These are phyloP conservation scores for Melastoma candidum DNA, from an alignment of 441 rosid genomes.

Conservation along the genomic window DNA sequence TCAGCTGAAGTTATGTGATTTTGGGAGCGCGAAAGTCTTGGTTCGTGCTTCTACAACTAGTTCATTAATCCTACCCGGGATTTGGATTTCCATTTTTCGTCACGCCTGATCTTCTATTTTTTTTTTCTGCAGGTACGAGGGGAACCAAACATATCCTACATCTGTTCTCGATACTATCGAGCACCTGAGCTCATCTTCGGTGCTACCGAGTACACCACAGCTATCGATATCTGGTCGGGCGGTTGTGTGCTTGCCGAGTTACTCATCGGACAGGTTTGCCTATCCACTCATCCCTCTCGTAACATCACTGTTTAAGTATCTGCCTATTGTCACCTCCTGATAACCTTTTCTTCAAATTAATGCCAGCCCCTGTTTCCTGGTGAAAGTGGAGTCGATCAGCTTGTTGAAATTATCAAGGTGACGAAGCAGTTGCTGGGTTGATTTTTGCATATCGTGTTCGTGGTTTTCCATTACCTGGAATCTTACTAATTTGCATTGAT, in stretches of 20 bases:
- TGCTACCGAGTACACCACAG: conserved; percentile 89
- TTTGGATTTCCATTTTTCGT: neutral
- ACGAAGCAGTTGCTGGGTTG: neutral
- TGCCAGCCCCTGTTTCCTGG: conserved; percentile 63
- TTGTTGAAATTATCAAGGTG: conserved; percentile 95
- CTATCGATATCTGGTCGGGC: conserved; percentile 96
- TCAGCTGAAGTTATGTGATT: conserved; percentile 86
- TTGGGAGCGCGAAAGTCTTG: conserved; percentile 98
- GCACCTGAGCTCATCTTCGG: conserved; percentile 98
- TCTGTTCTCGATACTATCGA: conserved; percentile 95
- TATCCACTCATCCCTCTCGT: neutral
- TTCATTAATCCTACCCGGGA: neutral
- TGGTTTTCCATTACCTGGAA: neutral
- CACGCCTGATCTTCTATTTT: conserved; percentile 8
- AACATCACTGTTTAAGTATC: neutral
- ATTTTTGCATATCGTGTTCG: neutral
- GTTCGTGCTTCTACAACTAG: conserved; percentile 29
- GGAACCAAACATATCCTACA: conserved; percentile 93
- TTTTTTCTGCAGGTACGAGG: conserved; percentile 63
- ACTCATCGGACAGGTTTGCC: conserved; percentile 79
- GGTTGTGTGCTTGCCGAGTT: conserved; percentile 94
- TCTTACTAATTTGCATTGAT: neutral
- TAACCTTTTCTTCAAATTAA: conserved; percentile 3
- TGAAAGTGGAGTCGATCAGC: conserved; percentile 98
- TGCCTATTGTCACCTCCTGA: conserved; percentile 4